Conservation (phyloP, 805 yeast species). For the Pichia thaimueangensis region DNA sequence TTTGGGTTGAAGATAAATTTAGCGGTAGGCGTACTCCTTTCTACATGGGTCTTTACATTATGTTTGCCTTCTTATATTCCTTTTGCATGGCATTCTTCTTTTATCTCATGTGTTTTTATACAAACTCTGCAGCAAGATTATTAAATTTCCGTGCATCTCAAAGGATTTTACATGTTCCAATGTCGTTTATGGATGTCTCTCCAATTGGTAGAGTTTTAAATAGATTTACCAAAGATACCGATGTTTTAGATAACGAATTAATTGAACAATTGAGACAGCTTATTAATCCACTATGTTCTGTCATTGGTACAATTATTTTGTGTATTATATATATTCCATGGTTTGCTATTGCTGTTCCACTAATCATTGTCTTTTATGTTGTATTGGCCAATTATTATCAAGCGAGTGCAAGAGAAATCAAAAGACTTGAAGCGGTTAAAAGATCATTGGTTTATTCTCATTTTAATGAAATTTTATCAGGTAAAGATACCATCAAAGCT, state of each 20-base stretch:
- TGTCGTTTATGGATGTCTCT: constrained; percentile 77
- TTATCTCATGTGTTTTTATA: constrained; percentile 40
- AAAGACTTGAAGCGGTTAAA: constrained; percentile 66
- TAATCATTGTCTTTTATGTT: constrained; percentile 40
- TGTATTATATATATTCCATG: constrained; percentile 69
- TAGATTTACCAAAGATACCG: constrained; percentile 84
- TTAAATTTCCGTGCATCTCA: constrained; percentile 47
- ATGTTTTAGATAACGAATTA: constrained; percentile 73
- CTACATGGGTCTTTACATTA: constrained; percentile 70
- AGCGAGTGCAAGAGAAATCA: constrained; percentile 68
- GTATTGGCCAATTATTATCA: constrained; percentile 52
- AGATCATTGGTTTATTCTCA: constrained; percentile 67
- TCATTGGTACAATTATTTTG: constrained; percentile 57
- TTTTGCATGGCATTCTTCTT: constrained; percentile 39
- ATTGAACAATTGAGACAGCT: constrained; percentile 63
- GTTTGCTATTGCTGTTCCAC: constrained; percentile 64
- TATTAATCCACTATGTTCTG: constrained; percentile 44
- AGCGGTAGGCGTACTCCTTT: constrained; percentile 39
- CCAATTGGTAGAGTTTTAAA: constrained; percentile 85
- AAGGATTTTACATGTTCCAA: constrained; percentile 66
- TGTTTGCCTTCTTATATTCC: constrained; percentile 48
- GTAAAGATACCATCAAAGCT: constrained; percentile 59
- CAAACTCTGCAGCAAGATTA: constrained; percentile 47
- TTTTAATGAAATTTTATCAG: constrained; percentile 63
- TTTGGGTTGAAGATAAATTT: constrained; percentile 65